Evolutionary conservation across 805 yeast species (phyloP), one percentile per base, ranked within the genome.

Genomic region (Kockiozyma suomiensis): DNA sequence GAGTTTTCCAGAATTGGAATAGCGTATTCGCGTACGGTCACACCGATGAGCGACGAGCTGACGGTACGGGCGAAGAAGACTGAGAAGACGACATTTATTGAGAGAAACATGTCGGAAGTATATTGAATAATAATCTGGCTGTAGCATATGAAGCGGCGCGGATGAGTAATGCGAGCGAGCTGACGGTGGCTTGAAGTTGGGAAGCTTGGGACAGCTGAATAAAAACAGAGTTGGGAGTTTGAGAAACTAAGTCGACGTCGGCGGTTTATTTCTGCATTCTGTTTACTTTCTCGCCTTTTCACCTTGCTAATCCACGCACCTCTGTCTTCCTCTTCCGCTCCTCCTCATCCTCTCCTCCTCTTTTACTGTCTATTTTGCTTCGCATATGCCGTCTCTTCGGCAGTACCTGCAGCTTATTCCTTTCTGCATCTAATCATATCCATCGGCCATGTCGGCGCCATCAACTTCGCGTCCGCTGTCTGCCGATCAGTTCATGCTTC

Each of bases 401-500:
- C 42, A 38, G 42, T 38, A 33, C 38, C n/a, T 33, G 2, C 38
- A 2, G 38, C n/a, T 33, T n/a, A 13, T n/a, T 13, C 33, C 33
- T 30, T 30, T 30, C 33, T 30, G 33, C 46, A 23, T 23, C 46
- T 21, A 21, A 15, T 6, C 21, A 5, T 43, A 3, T 49, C 43
- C 30, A 7, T 25, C 23, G 23, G 15, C 43, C 53, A 49, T 49
- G 53, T 49, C 53, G 45, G 35, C 51, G 51, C 32, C 41, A 17
- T 26, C 45, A 30, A 41, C 37, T 13, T n/a, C 42, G 43, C 53
- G 21, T 26, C 23, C 42, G 32, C 53, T 49, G 17, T 49, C 69
- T 4, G 79, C 79, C 2, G 76, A 74, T 49, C 84, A 82, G 69
- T 83, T 82, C 66, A 75, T 74, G 49, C 70, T 83, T 12, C 70